Conservation (phyloP, 2,329 filamentous ascomycete genomes). For the Cercospora sesami region DNA sequence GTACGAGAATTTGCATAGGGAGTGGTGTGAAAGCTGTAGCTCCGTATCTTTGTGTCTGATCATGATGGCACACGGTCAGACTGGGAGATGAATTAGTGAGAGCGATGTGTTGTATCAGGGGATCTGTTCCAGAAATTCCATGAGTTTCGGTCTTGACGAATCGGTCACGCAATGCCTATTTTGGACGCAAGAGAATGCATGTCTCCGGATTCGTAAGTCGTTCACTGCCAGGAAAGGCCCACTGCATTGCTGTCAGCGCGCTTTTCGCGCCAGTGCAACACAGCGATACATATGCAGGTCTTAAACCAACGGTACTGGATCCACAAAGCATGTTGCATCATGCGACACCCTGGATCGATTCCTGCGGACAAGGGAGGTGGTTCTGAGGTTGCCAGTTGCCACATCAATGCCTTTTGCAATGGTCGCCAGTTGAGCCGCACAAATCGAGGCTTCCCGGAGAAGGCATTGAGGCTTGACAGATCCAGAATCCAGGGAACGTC, state of each 20-base stretch:
- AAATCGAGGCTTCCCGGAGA: neutral
- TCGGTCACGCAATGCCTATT: neutral
- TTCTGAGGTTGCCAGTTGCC: neutral
- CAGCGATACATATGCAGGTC: neutral
- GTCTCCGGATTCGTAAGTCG: neutral
- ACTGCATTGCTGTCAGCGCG: neutral
- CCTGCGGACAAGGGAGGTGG: neutral
- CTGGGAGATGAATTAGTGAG: neutral
- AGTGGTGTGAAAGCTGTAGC: neutral
- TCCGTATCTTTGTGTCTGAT: neutral
- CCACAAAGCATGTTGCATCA: neutral
- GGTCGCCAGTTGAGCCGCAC: neutral
- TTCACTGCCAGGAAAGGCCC: neutral
- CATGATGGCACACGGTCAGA: neutral
- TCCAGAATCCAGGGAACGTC: neutral
- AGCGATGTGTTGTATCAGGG: neutral
- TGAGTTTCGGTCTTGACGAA: neutral
- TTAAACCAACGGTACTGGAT: neutral
- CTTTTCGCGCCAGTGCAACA: neutral
- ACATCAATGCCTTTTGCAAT: neutral
- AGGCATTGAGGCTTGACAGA: neutral
- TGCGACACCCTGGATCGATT: neutral
- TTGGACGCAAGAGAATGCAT: neutral
- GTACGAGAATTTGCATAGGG: neutral
- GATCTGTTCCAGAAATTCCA: neutral